Conservation (phyloP, 345 rosid species). For the Hibiscus trionum region DNA sequence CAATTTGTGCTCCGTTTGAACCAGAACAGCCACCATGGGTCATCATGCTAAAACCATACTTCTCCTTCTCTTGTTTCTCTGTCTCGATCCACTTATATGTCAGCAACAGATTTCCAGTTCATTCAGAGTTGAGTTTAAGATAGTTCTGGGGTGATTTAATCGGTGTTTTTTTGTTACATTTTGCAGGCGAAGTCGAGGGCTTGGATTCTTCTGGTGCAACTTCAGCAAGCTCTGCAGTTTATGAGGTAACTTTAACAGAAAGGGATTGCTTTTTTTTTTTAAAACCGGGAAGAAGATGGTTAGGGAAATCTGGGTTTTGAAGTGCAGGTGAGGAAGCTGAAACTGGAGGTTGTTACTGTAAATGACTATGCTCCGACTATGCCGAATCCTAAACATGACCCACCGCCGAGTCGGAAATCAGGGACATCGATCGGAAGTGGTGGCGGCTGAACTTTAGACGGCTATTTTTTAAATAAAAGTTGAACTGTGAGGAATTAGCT, state of each 20-base stretch:
- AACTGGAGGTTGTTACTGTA: neutral
- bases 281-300: no score
- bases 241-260: constrained; percentile 15
- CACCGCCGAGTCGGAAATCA: neutral
- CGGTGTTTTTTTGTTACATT: neutral
- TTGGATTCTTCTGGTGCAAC: neutral
- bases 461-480: neutral
- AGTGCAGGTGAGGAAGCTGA: neutral
- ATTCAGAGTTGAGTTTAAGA: neutral
- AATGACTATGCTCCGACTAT: neutral
- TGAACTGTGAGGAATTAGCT: neutral
- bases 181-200: constrained; percentile 15
- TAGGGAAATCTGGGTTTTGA: no score
- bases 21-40: constrained; percentile 10
- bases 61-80: constrained; percentile 15
- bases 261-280: no score
- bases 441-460: neutral
- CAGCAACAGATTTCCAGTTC: neutral
- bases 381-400: neutral
- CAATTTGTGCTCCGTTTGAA: neutral
- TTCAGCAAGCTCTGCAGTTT: neutral
- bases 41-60: neutral
- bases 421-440: neutral
- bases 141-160: neutral
- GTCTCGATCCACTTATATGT: constrained; percentile 16